Evolutionary conservation across 2,329 filamentous ascomycete species (phyloP).

Genomic region (Colletotrichum paranaense): DNA sequence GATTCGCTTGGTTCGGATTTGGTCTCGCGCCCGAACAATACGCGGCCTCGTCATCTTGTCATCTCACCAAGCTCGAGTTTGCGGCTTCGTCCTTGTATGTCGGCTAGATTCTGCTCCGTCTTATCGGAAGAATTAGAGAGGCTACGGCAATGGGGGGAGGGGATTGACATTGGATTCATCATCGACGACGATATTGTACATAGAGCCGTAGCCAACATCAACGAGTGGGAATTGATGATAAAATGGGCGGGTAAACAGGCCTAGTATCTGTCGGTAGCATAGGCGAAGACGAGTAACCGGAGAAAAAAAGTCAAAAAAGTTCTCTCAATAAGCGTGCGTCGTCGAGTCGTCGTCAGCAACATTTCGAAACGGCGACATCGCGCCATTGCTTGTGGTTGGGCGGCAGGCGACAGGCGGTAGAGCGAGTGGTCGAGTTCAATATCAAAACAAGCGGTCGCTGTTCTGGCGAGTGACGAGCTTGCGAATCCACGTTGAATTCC

Average conservation of each 20-base stretch:
- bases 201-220: background rate
- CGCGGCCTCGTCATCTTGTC: background rate
- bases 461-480: conserved; percentile 21
- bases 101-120: background rate
- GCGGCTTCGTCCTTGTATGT: background rate
- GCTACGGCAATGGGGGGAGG: background rate
- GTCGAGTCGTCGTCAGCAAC: conserved; percentile 28
- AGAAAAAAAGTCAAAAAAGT: background rate
- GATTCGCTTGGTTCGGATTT: conserved; percentile 16
- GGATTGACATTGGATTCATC: conserved; percentile 1
- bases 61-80: conserved; percentile 1
- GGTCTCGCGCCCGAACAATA: conserved; percentile 13
- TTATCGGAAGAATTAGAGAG: background rate
- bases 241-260: background rate
- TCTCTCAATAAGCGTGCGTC: conserved; percentile 6
- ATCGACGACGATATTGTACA: background rate
- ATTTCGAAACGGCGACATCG: conserved; percentile 12
- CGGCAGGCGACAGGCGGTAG: background rate
- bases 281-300: background rate
- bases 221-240: background rate
- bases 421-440: background rate
- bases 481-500: conserved; percentile 6
- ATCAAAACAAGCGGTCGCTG: conserved; percentile 24
- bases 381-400: conserved; percentile 7
- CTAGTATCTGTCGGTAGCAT: too few species aligned